Conservation (phyloP, 768 basidiomycete species). For the Termitomyces heimii region DNA sequence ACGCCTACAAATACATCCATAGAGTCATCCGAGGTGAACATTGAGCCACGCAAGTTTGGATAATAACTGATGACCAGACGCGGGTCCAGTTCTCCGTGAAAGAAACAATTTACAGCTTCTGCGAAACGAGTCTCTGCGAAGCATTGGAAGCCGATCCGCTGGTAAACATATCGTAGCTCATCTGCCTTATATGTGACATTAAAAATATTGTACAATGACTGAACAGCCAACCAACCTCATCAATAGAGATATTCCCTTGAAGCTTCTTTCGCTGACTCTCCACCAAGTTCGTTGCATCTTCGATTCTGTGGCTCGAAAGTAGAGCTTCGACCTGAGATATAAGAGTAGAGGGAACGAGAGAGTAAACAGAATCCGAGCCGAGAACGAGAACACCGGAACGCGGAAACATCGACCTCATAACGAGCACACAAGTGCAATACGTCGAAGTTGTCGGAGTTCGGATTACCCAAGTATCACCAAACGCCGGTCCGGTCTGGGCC, state of each 20-base stretch:
- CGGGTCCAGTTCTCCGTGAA: slow-evolving; percentile 79
- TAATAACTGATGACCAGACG: slow-evolving; percentile 78
- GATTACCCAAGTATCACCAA: background rate
- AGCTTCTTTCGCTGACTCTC: slow-evolving; percentile 56
- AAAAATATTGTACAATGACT: background rate
- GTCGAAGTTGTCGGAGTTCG: background rate
- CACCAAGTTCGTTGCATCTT: slow-evolving; percentile 57
- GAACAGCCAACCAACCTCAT: slow-evolving; percentile 39
- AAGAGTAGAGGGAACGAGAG: slow-evolving; percentile 66
- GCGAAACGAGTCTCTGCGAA: slow-evolving; percentile 78
- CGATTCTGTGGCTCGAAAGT: slow-evolving; percentile 55
- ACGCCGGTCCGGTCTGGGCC: background rate
- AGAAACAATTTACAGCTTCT: slow-evolving; percentile 74
- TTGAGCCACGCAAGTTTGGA: slow-evolving; percentile 62
- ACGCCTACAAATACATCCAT: slow-evolving; percentile 75
- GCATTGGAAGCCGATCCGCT: slow-evolving; percentile 76
- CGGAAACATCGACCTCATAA: slow-evolving; percentile 41
- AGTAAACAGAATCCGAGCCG: slow-evolving; percentile 51
- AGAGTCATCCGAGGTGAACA: slow-evolving; percentile 49
- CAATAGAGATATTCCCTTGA: slow-evolving; percentile 42
- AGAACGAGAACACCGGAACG: slow-evolving; percentile 66
- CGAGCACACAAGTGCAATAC: background rate
- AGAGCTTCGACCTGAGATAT: slow-evolving; percentile 69
- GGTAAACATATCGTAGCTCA: slow-evolving; percentile 73
- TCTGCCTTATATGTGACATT: slow-evolving; percentile 37